Evolutionary conservation across 2,329 filamentous ascomycete genomes (phyloP), one percentile per base, ranked within the genome.

Genomic region (Triangularia verruculosa): DNA sequence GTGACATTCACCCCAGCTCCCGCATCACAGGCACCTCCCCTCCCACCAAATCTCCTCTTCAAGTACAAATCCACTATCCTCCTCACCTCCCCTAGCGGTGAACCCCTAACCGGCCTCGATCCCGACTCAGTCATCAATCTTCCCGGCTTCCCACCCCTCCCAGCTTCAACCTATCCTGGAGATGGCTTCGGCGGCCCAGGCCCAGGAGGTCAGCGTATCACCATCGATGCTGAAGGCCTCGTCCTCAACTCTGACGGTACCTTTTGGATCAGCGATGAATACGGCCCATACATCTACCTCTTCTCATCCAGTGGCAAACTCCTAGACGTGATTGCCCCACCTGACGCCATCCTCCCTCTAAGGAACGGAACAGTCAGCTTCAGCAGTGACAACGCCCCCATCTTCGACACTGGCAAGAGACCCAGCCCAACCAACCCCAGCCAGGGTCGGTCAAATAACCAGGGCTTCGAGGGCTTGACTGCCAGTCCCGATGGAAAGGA

Each of bases 181-280:
- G 84, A 92, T 71, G 89, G 89, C 2, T 92, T 89, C 71, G 89
- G 89, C 1, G 82, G 82, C 6, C 69, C 77, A 1, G 87, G 88
- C 0, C 72, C 81, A 0, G 88, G 88, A 6, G 87, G 86, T 1
- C 80, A 79, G 63, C 79, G 85, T 12, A 80, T 91, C 32, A 74
- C 83, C 0, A 71, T 92, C 2, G 89, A 92, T 70, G 76, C 83
- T 0, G 89, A 92, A 76, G 89, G 89, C 1, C 76, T 92, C 0
- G 83, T 86, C 1, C 78, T 92, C 6, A 82, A 82, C 57, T 68
- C 76, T 0, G 83, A 89, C 61, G 86, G 83, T 12, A 79, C 80
- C 0, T 91, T 90, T 75, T 92, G 87, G 87, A 78, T 91, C 43
- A 83, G 80, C 7, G 89, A 92, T 71, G 89, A 91, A 75, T 89